Conservation (phyloP, 371 early-diverging fungal species). For the Mortierella sp. region DNA sequence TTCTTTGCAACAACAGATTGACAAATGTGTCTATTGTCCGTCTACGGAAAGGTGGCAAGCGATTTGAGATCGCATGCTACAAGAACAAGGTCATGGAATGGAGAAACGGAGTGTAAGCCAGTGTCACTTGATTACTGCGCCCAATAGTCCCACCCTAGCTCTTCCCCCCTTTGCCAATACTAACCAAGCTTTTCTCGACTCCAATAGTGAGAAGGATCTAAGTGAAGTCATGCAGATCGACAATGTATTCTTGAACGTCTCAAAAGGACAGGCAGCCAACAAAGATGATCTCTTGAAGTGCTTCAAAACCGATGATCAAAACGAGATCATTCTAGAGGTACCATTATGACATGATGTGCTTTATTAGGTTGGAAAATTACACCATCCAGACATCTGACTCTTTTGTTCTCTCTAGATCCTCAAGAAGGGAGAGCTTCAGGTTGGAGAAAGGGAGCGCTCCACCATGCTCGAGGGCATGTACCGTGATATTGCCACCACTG, state of each 20-base stretch:
- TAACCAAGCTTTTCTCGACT: background rate
- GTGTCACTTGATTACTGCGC: background rate
- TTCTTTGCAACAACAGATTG: constrained; percentile 58
- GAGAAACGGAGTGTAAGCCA: constrained; percentile 87
- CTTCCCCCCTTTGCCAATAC: too few species aligned
- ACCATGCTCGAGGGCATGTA: constrained; percentile 83
- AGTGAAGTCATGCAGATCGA: constrained; percentile 96
- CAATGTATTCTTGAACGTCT: constrained; percentile 93
- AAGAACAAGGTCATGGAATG: constrained; percentile 99
- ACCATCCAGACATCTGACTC: background rate
- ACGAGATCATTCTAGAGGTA: constrained; percentile 88
- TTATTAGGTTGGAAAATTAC: too few species aligned
- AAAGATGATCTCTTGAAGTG: constrained; percentile 87
- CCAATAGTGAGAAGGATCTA: constrained; percentile 89
- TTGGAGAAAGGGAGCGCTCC: constrained; percentile 93
- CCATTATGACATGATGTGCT: too few species aligned
- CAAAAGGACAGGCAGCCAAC: constrained; percentile 95
- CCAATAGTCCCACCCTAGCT: background rate
- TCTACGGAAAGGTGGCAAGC: constrained; percentile 95
- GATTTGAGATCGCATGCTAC: constrained; percentile 98
- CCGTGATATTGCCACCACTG: constrained; percentile 92
- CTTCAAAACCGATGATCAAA: constrained; percentile 88
- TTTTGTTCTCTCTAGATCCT: constrained; percentile 72
- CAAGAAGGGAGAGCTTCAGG: constrained; percentile 95
- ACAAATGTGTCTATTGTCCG: constrained; percentile 97